Evolutionary conservation across 2,329 filamentous ascomycete species (phyloP).

Genomic region (Lachnellula arida): DNA sequence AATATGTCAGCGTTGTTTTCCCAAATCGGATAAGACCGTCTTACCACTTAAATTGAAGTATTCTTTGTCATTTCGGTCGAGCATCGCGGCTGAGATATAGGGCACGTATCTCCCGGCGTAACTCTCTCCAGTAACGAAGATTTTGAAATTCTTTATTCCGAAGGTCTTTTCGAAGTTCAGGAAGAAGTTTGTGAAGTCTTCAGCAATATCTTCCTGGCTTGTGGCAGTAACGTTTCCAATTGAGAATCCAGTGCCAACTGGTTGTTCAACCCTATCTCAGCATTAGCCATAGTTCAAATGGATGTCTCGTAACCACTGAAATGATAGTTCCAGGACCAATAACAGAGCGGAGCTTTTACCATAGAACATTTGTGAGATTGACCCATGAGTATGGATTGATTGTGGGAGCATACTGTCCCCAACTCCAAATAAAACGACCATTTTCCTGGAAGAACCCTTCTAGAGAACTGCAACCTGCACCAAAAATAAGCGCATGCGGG

Average conservation of each 20-base stretch:
- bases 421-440: slow-evolving; percentile 32
- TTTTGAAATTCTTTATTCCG: slow-evolving; percentile 46
- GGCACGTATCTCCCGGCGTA: slow-evolving; percentile 52
- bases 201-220: slow-evolving; percentile 41
- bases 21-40: slow-evolving; percentile 26
- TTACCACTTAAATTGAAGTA: slow-evolving; percentile 50
- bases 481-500: slow-evolving; percentile 36
- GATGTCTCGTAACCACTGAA: neutral
- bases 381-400: slow-evolving; percentile 31
- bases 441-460: slow-evolving; percentile 35
- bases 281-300: neutral
- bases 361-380: slow-evolving; percentile 40
- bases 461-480: slow-evolving; percentile 41
- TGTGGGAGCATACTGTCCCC: slow-evolving; percentile 22
- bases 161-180: slow-evolving; percentile 53
- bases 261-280: slow-evolving; percentile 39
- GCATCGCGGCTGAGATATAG: slow-evolving; percentile 51
- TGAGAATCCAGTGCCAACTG: slow-evolving; percentile 33
- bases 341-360: slow-evolving; percentile 3
- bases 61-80: slow-evolving; percentile 42
- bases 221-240: slow-evolving; percentile 28
- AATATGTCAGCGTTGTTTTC: neutral
- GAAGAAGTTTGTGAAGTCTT: slow-evolving; percentile 46
- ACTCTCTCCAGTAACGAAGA: slow-evolving; percentile 51
- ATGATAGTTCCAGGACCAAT: neutral